Percentiles rank a stretch among this genome's conserved stretches.
These are phyloP conservation scores for Aureobasidium sp. DNA, from an alignment of 2,329 filamentous ascomycete species.

Conservation along the genomic window DNA sequence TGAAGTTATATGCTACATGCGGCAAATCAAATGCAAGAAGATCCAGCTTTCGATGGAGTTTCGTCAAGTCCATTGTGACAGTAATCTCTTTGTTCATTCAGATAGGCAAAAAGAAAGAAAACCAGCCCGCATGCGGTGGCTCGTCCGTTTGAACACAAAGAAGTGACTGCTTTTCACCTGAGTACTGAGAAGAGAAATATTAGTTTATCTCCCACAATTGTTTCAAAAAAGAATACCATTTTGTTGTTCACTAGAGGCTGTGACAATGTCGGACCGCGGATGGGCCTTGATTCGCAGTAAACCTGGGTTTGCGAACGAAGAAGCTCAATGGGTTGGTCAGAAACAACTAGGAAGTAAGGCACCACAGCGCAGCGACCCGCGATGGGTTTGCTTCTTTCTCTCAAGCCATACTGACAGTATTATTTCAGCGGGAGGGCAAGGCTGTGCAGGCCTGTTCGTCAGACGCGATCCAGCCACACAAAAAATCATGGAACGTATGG, in stretches of 20 bases:
- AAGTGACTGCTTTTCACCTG: not conserved
- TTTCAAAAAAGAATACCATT: not conserved
- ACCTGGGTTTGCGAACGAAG: not conserved
- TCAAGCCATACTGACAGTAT: not conserved
- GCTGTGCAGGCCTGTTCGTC: not conserved
- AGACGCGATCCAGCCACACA: not conserved
- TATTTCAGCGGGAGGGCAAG: not conserved
- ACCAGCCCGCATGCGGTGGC: not conserved
- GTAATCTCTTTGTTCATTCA: not conserved
- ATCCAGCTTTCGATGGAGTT: not conserved
- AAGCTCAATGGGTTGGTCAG: not conserved
- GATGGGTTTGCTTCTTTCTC: not conserved
- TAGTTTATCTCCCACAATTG: not conserved
- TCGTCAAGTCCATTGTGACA: not conserved
- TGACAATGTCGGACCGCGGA: not conserved
- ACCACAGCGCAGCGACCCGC: not conserved
- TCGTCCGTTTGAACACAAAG: not conserved
- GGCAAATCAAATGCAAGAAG: not conserved
- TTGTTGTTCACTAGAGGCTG: not conserved
- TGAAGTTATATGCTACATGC: no score
- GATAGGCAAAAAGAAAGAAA: not conserved
- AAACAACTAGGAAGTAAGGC: not conserved
- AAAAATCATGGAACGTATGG: conserved; percentile 2
- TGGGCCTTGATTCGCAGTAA: not conserved
- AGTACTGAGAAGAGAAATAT: not conserved